Conservation (phyloP, 768 basidiomycete genomes). For the Trametes cubensis region DNA sequence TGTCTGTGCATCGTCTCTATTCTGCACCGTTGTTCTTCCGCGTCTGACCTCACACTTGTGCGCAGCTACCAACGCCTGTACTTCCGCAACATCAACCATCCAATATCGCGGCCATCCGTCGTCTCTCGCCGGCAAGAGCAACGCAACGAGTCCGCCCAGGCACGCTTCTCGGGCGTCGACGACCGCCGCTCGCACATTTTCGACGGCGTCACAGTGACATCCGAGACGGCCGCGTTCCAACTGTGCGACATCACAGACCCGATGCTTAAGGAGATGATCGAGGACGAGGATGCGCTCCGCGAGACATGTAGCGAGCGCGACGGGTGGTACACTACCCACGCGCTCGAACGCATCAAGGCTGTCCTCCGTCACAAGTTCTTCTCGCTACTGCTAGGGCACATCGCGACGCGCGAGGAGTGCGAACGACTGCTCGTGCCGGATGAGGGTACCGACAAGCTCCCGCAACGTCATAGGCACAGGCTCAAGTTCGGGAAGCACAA, state of each 20-base stretch:
- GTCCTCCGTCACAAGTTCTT: slow-evolving; percentile 87
- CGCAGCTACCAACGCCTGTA: slow-evolving; percentile 88
- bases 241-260: slow-evolving; percentile 90
- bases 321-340: slow-evolving; percentile 84
- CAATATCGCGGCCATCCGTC: slow-evolving; percentile 77
- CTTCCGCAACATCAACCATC: slow-evolving; percentile 86
- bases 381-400: slow-evolving; percentile 69
- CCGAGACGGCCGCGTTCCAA: slow-evolving; percentile 92
- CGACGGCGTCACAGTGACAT: slow-evolving; percentile 77
- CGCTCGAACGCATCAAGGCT: slow-evolving; percentile 81
- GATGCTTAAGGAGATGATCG: slow-evolving; percentile 80
- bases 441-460: slow-evolving; percentile 29
- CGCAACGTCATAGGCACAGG: slow-evolving; percentile 43
- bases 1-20: slow-evolving; percentile 53
- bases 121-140: slow-evolving; percentile 65
- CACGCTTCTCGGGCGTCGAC: slow-evolving; percentile 30
- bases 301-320: slow-evolving; percentile 80
- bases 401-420: slow-evolving; percentile 75
- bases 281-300: slow-evolving; percentile 66
- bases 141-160: slow-evolving; percentile 44
- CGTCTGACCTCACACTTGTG: background rate
- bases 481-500: slow-evolving; percentile 76
- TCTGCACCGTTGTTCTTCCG: background rate
- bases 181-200: slow-evolving; percentile 73
- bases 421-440: slow-evolving; percentile 56